Conservation (phyloP, 768 basidiomycete species). For the Candolleomyces efflorescens region DNA sequence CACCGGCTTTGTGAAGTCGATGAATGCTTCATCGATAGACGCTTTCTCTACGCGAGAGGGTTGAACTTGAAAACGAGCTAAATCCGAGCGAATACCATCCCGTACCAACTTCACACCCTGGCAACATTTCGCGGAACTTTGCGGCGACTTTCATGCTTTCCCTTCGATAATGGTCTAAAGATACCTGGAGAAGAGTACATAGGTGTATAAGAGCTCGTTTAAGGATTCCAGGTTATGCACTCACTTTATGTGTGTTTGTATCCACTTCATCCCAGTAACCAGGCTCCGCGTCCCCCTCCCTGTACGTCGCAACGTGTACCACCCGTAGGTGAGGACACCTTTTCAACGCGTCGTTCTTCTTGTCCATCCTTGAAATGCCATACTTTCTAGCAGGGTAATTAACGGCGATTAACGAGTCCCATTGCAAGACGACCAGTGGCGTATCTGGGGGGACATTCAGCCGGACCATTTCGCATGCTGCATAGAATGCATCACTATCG, state of each 20-base stretch:
- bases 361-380: constrained; percentile 91
- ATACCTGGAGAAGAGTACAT: constrained; percentile 57
- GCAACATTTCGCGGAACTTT: constrained; percentile 76
- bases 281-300: constrained; percentile 80
- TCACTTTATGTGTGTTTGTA: constrained; percentile 87
- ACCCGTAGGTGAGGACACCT: constrained; percentile 81
- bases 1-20: constrained; percentile 85
- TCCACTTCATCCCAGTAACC: constrained; percentile 92
- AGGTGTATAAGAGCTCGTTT: neutral
- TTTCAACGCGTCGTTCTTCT: constrained; percentile 75
- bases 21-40: constrained; percentile 95
- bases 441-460: constrained; percentile 54
- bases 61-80: neutral
- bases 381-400: constrained; percentile 93
- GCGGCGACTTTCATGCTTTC: constrained; percentile 86
- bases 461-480: constrained; percentile 81
- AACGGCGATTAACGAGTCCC: constrained; percentile 88
- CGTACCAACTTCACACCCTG: constrained; percentile 78
- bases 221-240: neutral
- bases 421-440: constrained; percentile 83
- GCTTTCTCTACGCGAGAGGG: constrained; percentile 72
- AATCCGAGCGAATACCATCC: neutral
- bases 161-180: constrained; percentile 86
- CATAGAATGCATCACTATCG: constrained; percentile 86
- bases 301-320: constrained; percentile 95